Evolutionary conservation across 495 filamentous ascomycete genomes (phyloP).

Genomic region (Podospora bellae-mahoneyi): DNA sequence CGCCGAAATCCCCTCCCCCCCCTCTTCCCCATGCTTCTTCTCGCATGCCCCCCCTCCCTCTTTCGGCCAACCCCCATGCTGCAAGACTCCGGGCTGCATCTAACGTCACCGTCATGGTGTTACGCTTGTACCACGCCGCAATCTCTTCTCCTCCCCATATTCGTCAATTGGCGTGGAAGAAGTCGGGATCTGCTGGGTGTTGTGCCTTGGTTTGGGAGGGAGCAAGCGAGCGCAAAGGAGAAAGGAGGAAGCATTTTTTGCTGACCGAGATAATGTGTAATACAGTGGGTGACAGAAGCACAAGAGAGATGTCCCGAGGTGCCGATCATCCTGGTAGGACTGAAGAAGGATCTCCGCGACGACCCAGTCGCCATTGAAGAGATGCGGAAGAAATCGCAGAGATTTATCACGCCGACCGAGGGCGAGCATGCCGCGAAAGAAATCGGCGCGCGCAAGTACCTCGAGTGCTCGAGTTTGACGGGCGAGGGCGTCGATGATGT

Average conservation of each 20-base stretch:
- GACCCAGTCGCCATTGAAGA: constrained; percentile 93
- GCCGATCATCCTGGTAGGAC: constrained; percentile 91
- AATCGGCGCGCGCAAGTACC: constrained; percentile 90
- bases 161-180: constrained; percentile 7
- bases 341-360: constrained; percentile 97
- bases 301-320: constrained; percentile 90
- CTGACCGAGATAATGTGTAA: constrained; percentile 15
- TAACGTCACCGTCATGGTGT: constrained; percentile 11
- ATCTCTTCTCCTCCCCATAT: constrained; percentile 7
- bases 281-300: constrained; percentile 93
- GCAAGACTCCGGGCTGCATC: constrained; percentile 10
- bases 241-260: not conserved
- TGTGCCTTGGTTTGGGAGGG: not conserved
- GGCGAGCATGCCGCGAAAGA: constrained; percentile 76
- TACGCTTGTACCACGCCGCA: constrained; percentile 17
- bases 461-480: constrained; percentile 95
- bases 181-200: constrained; percentile 6
- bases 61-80: constrained; percentile 3
- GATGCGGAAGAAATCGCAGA: constrained; percentile 90
- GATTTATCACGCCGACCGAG: constrained; percentile 77
- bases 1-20: not conserved
- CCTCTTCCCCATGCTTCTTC: not conserved
- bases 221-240: not conserved
- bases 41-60: constrained; percentile 1
- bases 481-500: constrained; percentile 98